These are phyloP conservation scores for Alternaria triticimaculans DNA, from an alignment of 2,329 filamentous ascomycete genomes.

Conservation along the genomic window DNA sequence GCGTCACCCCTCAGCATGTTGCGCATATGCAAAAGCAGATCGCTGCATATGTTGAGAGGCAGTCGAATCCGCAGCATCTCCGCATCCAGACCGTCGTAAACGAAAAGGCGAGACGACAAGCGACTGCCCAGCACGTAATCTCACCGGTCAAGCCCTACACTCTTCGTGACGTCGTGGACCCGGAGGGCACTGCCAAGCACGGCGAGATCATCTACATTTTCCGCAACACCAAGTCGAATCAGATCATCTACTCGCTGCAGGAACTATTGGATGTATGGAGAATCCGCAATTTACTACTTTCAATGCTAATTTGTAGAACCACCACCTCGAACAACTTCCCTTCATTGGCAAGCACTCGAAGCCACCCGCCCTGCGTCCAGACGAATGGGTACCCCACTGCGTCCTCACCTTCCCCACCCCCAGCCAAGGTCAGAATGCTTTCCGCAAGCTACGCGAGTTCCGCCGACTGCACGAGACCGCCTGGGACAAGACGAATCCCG, in stretches of 20 bases:
- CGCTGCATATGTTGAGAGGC: conserved; percentile 29
- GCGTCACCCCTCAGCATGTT: conserved; percentile 4
- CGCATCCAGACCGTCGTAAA: conserved; percentile 34
- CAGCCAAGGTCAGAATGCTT: conserved; percentile 60
- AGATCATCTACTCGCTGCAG: conserved; percentile 68
- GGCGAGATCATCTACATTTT: conserved; percentile 69
- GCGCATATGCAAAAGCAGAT: conserved; percentile 10
- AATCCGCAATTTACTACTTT: accelerated
- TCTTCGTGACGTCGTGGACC: conserved; percentile 50
- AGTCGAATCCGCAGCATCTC: conserved; percentile 34
- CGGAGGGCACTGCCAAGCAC: conserved; percentile 43
- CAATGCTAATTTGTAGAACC: conserved; percentile 48
- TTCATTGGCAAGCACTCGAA: conserved; percentile 70
- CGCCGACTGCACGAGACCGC: conserved; percentile 64
- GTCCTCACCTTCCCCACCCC: conserved; percentile 62
- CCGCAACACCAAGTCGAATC: conserved; percentile 66
- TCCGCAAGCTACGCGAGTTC: conserved; percentile 41
- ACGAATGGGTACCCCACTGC: conserved; percentile 68
- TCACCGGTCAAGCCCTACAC: conserved; percentile 38
- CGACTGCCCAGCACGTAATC: conserved; percentile 21
- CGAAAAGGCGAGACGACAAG: conserved; percentile 27
- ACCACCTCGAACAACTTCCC: conserved; percentile 63
- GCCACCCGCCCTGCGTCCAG: conserved; percentile 64
- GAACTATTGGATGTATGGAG: conserved; percentile 61
- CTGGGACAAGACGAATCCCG: conserved; percentile 53